A percentile compares a stretch with the other conserved stretches of the same genome.
Conservation (phyloP, 441 rosid species). For the Capsella rubella region DNA sequence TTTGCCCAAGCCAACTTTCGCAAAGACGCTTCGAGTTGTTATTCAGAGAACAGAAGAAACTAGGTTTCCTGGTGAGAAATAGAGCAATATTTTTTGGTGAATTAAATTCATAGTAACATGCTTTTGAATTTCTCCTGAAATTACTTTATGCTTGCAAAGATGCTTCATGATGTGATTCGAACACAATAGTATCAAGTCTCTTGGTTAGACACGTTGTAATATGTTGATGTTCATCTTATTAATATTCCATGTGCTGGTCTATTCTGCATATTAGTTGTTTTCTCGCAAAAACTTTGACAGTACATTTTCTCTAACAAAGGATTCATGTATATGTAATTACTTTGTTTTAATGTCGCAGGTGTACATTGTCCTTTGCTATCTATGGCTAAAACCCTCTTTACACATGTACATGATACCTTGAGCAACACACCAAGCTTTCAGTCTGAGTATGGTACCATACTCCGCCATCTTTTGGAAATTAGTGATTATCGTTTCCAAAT, state of each 20-base stretch:
- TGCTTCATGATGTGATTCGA: constrained; percentile 58
- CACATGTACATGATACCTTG: constrained; percentile 76
- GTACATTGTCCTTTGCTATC: constrained; percentile 65
- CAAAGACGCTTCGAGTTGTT: constrained; percentile 73
- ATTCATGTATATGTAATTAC: constrained; percentile 19
- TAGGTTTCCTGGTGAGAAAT: constrained; percentile 69
- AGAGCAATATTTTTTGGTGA: constrained; percentile 3
- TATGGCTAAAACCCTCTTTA: constrained; percentile 72
- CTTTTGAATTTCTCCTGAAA: not conserved
- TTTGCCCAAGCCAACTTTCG: constrained; percentile 65
- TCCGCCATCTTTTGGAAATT: constrained; percentile 75
- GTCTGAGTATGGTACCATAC: constrained; percentile 83
- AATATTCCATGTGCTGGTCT: constrained; percentile 20
- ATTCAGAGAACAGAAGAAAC: constrained; percentile 81
- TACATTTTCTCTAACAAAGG: constrained; percentile 25
- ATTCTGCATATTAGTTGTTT: constrained; percentile 30
- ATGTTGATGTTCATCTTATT: constrained; percentile 26
- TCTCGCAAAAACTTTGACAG: constrained; percentile 19
- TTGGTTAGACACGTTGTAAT: constrained; percentile 53
- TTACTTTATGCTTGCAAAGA: constrained; percentile 55
- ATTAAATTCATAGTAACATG: constrained; percentile 26
- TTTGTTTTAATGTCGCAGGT: constrained; percentile 55
- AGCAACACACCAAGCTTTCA: constrained; percentile 85
- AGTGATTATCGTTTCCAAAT: constrained; percentile 83
- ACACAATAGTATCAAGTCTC: constrained; percentile 55